Conservation (phyloP, 2,329 filamentous ascomycete species). For the Ascocoryne sarcoides region DNA sequence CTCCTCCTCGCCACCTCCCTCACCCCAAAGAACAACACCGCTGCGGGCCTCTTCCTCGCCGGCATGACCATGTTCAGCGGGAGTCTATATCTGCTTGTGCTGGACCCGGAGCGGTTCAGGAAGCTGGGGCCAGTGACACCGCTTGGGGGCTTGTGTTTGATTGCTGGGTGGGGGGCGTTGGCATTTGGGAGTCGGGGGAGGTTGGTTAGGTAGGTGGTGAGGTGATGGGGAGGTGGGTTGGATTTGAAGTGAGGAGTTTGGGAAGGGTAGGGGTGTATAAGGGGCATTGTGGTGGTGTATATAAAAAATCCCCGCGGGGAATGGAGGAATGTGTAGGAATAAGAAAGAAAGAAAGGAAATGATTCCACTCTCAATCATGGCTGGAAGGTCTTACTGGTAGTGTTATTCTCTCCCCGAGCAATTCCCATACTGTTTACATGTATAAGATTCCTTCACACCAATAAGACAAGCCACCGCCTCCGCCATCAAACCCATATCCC, state of each 20-base stretch:
- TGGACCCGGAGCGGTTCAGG: conserved; percentile 53
- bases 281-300: no score
- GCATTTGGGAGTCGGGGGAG: conserved; percentile 23
- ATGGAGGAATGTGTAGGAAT: no score
- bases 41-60: conserved; percentile 49
- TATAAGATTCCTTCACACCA: no score
- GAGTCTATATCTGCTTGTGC: conserved; percentile 52
- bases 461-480: no score
- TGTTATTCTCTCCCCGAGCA: no score
- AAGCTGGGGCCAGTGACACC: conserved; percentile 56
- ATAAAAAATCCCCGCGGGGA: no score
- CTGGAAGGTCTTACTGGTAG: no score
- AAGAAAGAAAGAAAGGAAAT: no score
- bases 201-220: not conserved
- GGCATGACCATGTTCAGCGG: conserved; percentile 62
- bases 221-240: not conserved
- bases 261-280: no score
- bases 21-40: conserved; percentile 46
- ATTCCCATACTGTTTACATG: no score
- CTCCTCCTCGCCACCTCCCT: conserved; percentile 46
- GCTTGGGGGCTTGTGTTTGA: conserved; percentile 53
- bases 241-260: not conserved
- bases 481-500: no score
- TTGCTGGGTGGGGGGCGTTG: conserved; percentile 42
- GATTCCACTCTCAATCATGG: no score